Evolutionary conservation across 176 grass and related monocot genomes (phyloP), one percentile per base, ranked within the genome.

Genomic region (Tuctoria greenei): DNA sequence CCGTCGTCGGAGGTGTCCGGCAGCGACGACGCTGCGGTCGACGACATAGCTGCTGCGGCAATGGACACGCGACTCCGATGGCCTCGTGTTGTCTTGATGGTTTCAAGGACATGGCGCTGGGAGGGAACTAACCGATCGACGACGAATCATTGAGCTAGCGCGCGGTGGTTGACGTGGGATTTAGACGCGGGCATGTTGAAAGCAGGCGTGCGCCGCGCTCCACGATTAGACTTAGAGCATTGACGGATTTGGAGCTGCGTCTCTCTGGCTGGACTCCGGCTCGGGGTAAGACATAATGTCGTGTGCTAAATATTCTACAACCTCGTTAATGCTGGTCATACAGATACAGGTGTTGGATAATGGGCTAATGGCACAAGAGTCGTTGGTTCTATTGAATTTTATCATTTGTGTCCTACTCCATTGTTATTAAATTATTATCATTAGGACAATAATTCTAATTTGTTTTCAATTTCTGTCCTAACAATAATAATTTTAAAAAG

Each of bases 211-310:
- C 77, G 45, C 23, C 24, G 63, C 55, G n/a, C 75, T 54, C 58
- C 64, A 64, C 64, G 77, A 71, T 21, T 42, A 16, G 35, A 12
- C 77, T 21, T 42, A 16, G 35, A 12, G 63, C 77, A 80, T 55
- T 55, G 64, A 86, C 61, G 61, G 27, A 13, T 64, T 76, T 76
- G 41, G 38, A 56, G 58, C 77, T 77, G 58, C 84, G 72, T 56
- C 31, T 1, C 2, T 3, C 31, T 64, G 47, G 65, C 66, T 69
- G 35, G 46, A 67, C 47, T 66, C n/a, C 4, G 24, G 61, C 68
- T 39, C 78, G 21, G 63, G 38, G 67, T 37, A 9, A 70, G 38
- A 21, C 15, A 21, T 42, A 60, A 73, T 18, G 37, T n/a, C n/a
- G 47, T 18, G 26, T 64, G 38, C 41, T 41, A 15, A 61, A 41